phyloP scores from a whole-genome alignment of 2,329 filamentous ascomycete genomes.

The Malbranchea zuffiana region DNA sequence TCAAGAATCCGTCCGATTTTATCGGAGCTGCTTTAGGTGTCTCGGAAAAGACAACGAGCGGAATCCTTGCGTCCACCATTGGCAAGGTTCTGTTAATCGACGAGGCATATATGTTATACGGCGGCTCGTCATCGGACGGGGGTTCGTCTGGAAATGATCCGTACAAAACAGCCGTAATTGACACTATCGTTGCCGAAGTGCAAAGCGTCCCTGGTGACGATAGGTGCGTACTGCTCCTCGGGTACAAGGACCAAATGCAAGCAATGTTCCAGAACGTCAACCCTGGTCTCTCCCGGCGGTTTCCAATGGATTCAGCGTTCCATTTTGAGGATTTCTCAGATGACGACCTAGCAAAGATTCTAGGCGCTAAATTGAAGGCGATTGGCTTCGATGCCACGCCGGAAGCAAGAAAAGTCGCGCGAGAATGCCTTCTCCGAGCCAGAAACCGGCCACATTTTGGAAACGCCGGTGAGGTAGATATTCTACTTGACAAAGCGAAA shows the following conservation, averaged over 20 bases:
- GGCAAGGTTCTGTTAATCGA: constrained; percentile 74
- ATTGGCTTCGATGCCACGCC: constrained; percentile 44
- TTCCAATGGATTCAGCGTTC: constrained; percentile 54
- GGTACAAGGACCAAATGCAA: constrained; percentile 59
- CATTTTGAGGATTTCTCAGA: constrained; percentile 58
- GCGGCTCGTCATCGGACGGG: constrained; percentile 23
- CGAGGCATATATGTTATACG: constrained; percentile 60
- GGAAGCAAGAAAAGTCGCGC: constrained; percentile 43
- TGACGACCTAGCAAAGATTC: constrained; percentile 46
- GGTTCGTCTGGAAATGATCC: constrained; percentile 28
- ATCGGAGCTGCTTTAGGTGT: constrained; percentile 51
- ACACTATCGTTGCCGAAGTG: constrained; percentile 63
- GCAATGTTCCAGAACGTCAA: constrained; percentile 65
- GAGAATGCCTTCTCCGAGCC: constrained; percentile 50
- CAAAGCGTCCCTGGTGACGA: constrained; percentile 61
- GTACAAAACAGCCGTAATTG: constrained; percentile 56
- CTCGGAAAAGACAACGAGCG: constrained; percentile 62
- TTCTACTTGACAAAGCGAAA: constrained; percentile 51
- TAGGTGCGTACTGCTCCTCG: constrained; percentile 59
- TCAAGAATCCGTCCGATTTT: constrained; percentile 66
- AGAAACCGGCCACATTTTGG: constrained; percentile 57
- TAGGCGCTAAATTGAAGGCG: constrained; percentile 52
- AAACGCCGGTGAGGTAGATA: constrained; percentile 65
- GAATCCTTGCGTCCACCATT: constrained; percentile 51
- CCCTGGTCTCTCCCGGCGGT: constrained; percentile 56